These are phyloP conservation scores for Nakaseomyces bracarensis DNA, from an alignment of 1,139 yeast genomes.

Conservation along the genomic window DNA sequence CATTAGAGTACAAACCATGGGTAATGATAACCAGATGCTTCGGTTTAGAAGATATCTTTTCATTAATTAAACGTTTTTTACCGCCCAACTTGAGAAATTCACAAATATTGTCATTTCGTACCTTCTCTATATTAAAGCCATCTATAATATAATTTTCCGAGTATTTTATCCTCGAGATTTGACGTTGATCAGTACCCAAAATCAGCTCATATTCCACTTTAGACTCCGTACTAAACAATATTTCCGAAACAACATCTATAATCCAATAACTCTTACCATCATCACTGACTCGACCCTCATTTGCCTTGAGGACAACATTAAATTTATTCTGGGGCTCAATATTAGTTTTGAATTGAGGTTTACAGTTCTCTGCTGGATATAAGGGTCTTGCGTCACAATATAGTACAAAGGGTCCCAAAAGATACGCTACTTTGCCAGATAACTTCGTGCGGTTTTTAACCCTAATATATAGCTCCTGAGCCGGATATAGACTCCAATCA, in stretches of 20 bases:
- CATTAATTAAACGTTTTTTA: slow-evolving; percentile 10
- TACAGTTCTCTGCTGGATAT: slow-evolving; percentile 46
- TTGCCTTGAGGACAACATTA: slow-evolving; percentile 7
- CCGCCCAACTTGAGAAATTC: not conserved
- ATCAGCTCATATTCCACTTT: slow-evolving; percentile 62
- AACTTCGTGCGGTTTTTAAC: slow-evolving; percentile 67
- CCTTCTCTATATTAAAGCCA: slow-evolving; percentile 40
- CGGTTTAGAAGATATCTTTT: not conserved
- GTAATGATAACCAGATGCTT: slow-evolving; percentile 39
- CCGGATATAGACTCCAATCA: not conserved
- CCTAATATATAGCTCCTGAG: slow-evolving; percentile 1
- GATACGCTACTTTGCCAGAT: slow-evolving; percentile 76
- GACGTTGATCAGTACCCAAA: slow-evolving; percentile 42
- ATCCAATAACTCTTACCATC: slow-evolving; percentile 52
- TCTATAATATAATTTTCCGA: not conserved
- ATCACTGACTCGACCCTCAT: not conserved
- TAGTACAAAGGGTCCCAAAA: slow-evolving; percentile 84
- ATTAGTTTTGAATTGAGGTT: slow-evolving; percentile 69
- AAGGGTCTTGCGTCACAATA: slow-evolving; percentile 73
- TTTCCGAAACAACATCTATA: slow-evolving; percentile 79
- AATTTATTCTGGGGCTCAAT: slow-evolving; percentile 62
- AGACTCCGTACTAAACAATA: slow-evolving; percentile 64
- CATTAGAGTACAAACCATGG: slow-evolving; percentile 85
- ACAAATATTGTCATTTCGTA: slow-evolving; percentile 72
- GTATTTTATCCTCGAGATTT: not conserved